Conservation (phyloP, 306 rosid species). For the Gastrolobium bilobum region DNA sequence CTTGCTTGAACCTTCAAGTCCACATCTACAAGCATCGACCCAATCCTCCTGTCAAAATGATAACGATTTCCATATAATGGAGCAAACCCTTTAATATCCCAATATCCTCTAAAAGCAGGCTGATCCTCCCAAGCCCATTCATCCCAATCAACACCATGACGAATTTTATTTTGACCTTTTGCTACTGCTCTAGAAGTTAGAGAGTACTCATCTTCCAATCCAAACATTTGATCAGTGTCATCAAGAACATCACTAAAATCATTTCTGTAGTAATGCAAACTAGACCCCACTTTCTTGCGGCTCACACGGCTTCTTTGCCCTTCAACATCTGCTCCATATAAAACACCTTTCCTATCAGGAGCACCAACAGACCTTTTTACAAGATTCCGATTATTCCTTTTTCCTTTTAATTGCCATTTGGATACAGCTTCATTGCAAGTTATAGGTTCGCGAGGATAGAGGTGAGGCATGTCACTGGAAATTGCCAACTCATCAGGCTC, state of each 20-base stretch:
- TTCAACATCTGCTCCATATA: slow-evolving; percentile 68
- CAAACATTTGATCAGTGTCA: slow-evolving; percentile 61
- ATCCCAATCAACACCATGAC: slow-evolving; percentile 71
- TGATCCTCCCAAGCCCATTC: slow-evolving; percentile 78
- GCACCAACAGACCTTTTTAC: slow-evolving; percentile 64
- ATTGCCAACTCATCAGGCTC: slow-evolving; percentile 73
- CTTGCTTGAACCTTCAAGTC: slow-evolving; percentile 93
- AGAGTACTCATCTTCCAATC: slow-evolving; percentile 68
- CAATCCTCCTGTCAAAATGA: slow-evolving; percentile 64
- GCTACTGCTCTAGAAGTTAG: slow-evolving; percentile 57
- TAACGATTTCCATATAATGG: slow-evolving; percentile 55
- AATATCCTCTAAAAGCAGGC: slow-evolving; percentile 66
- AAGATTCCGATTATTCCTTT: slow-evolving; percentile 86
- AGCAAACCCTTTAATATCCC: slow-evolving; percentile 68
- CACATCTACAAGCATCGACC: slow-evolving; percentile 76
- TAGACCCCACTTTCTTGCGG: slow-evolving; percentile 47
- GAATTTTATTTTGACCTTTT: slow-evolving; percentile 56
- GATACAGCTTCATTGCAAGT: slow-evolving; percentile 82
- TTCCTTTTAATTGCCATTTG: slow-evolving; percentile 95
- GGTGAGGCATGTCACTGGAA: slow-evolving; percentile 80
- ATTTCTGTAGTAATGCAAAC: slow-evolving; percentile 47
- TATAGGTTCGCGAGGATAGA: slow-evolving; percentile 64
- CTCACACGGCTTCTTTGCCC: slow-evolving; percentile 57
- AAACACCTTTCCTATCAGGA: slow-evolving; percentile 56
- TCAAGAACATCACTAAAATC: slow-evolving; percentile 58